Evolutionary conservation across 2,329 filamentous ascomycete genomes (phyloP), one percentile per base, ranked within the genome.

Genomic region (Phialophora macrospora): DNA sequence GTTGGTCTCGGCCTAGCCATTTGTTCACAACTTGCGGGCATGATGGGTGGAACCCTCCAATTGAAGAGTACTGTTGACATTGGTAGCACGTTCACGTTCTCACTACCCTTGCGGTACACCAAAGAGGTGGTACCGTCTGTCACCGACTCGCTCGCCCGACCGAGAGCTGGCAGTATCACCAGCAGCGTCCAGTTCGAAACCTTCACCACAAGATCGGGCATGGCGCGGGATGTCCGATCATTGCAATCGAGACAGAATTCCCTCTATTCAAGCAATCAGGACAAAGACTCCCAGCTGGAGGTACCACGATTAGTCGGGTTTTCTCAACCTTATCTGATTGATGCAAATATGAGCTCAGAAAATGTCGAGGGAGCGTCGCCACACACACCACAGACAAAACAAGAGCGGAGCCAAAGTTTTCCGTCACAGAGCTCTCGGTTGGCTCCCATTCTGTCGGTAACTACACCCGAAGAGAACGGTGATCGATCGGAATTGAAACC

Each of bases 1-100:
- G 96, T 93, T 0, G 93, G 93, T 1, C 80, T 97, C 1, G 93
- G 93, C 1, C 77, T 97, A 60, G 93, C 90, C 73, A 97, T 97
- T 72, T 96, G 92, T 78, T 89, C 90, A 17, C 93, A 97, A 75
- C 81, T 97, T 41, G 90, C 92, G 3, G 86, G 82, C n/a, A 80
- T 97, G n/a, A 96, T 97, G 91, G 88, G 88, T 58, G 93, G 93
- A 11, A 85, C 80, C 0, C 90, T 97, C 58, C 80, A 81, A 2
- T 80, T 97, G 38, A 85, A 83, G 67, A 96, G 91, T 73, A 85
- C 87, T 4, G 80, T 90, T 20, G 90, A 89, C 0, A 83, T 87
- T 14, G 93, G 93, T 11, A 92, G 91, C 34, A 90, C 86, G 0
- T 97, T 97, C 72, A 93, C 83, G 0, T 88, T 96, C 84, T 85